A percentile compares a stretch with the other conserved stretches of the same genome.
These are phyloP conservation scores for Carallia brachiata DNA, from an alignment of 345 rosid genomes.

Conservation along the genomic window DNA sequence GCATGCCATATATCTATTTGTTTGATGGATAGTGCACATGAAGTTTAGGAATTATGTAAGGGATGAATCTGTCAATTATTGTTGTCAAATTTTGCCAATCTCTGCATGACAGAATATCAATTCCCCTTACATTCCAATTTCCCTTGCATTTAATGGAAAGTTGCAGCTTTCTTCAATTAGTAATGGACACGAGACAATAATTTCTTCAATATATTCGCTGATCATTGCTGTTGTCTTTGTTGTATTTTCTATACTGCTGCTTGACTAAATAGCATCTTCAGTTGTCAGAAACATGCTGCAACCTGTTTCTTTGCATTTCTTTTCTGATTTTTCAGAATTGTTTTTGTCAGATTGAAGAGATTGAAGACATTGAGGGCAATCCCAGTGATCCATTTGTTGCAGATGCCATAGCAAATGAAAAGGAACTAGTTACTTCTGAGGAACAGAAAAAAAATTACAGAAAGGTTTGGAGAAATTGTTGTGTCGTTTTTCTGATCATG, in stretches of 20 bases:
- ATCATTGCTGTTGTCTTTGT: too few species aligned
- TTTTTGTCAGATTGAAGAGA: slow-evolving; percentile 84
- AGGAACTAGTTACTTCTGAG: slow-evolving; percentile 71
- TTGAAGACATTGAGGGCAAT: slow-evolving; percentile 76
- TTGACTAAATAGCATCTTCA: too few species aligned
- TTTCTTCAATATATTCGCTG: too few species aligned
- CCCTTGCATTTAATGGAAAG: not conserved
- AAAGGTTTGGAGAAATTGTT: slow-evolving; percentile 51
- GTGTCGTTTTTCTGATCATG: not conserved
- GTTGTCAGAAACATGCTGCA: slow-evolving; percentile 8
- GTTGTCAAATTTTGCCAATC: too few species aligned
- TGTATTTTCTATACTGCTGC: too few species aligned
- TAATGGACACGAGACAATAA: too few species aligned
- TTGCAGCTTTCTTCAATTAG: not conserved
- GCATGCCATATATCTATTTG: too few species aligned
- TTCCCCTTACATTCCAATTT: not conserved
- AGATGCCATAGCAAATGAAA: slow-evolving; percentile 83
- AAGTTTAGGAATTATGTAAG: too few species aligned
- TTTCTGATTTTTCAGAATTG: slow-evolving; percentile 5
- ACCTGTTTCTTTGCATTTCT: not conserved
- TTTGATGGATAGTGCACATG: too few species aligned
- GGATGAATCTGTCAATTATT: too few species aligned
- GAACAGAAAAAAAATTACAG: slow-evolving; percentile 70
- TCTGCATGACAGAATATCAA: too few species aligned
- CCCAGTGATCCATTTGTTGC: slow-evolving; percentile 69